Evolutionary conservation across 495 filamentous ascomycete genomes (phyloP), one percentile per base, ranked within the genome.

Genomic region (Aspergillus cavernicola): DNA sequence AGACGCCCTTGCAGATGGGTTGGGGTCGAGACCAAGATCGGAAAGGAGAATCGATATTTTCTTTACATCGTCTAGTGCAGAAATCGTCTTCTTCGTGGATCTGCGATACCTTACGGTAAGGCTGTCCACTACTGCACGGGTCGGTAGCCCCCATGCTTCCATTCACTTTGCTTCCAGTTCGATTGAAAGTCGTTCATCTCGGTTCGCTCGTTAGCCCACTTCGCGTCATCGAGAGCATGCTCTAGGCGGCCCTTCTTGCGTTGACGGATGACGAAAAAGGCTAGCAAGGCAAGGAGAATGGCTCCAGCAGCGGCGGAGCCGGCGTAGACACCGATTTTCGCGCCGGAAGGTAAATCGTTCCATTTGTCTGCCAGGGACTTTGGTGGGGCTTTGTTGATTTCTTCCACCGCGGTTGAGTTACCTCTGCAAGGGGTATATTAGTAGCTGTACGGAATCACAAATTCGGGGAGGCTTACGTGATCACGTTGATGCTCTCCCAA

Each of bases 401-500:
- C 63, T 10, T 61, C 56, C 6, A 72, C 63, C 23, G 68, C 69
- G n/a, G 79, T 84, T 0, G 85, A 90, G 58, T 85, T 85, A 43
- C 85, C 85, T 35, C 83, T 86, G 47, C n/a, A 13, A 11, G 15
- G 32, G 45, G 47, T 11, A n/a, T 13, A 39, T 40, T 60, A 48
- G 46, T 19, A 58, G 16, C 13, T 24, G 33, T 39, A n/a, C 18
- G 13, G 0, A 31, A 39, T 24, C 9, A 8, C 16, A 6, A 40
- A 16, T 24, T n/a, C 5, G 10, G 12, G 28, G n/a, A 33, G 24
- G 77, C 81, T 67, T 78, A 85, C 83, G 62, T 60, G 50, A 73
- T 64, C n/a, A 83, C 68, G 63, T 88, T 79, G 76, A 92, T 90
- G 68, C 83, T 89, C 63, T 86, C 60, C 77, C 76, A 88, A 15